Evolutionary conservation across 805 yeast genomes (phyloP).

Genomic region (Ogataea nonfermentans): DNA sequence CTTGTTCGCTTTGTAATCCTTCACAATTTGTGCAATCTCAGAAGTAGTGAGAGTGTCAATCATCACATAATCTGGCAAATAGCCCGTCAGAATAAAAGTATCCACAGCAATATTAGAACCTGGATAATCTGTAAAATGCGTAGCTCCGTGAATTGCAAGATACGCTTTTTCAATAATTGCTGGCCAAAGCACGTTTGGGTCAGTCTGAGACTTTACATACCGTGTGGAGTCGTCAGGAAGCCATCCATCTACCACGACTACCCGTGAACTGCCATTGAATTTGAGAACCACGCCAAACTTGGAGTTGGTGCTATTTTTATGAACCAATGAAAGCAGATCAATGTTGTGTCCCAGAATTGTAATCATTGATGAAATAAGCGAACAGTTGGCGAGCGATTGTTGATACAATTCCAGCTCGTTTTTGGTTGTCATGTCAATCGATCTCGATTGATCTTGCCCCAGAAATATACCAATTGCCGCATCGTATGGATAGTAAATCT

Average conservation of each 20-base stretch:
- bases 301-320: conserved; percentile 24
- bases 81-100: conserved; percentile 62
- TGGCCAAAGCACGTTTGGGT: conserved; percentile 52
- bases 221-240: conserved; percentile 28
- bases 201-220: conserved; percentile 37
- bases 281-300: conserved; percentile 38
- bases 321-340: conserved; percentile 31
- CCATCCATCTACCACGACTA: conserved; percentile 47
- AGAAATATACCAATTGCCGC: conserved; percentile 14
- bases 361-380: conserved; percentile 68
- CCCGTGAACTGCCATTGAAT: conserved; percentile 54
- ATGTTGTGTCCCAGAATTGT: conserved; percentile 39
- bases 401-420: conserved; percentile 41
- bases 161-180: conserved; percentile 78
- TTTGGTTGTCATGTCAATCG: conserved; percentile 4
- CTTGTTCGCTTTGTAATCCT: conserved; percentile 33
- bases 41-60: conserved; percentile 33
- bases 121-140: conserved; percentile 51
- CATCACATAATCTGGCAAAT: conserved; percentile 62
- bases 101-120: conserved; percentile 82
- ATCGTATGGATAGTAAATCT: conserved; percentile 7
- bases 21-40: conserved; percentile 33
- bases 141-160: conserved; percentile 45
- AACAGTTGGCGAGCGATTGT: conserved; percentile 62
- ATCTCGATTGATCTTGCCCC: conserved; percentile 1